Evolutionary conservation across 1,139 yeast genomes (phyloP), one percentile per base, ranked within the genome.

Genomic region (Nakaseomyces sp.): DNA sequence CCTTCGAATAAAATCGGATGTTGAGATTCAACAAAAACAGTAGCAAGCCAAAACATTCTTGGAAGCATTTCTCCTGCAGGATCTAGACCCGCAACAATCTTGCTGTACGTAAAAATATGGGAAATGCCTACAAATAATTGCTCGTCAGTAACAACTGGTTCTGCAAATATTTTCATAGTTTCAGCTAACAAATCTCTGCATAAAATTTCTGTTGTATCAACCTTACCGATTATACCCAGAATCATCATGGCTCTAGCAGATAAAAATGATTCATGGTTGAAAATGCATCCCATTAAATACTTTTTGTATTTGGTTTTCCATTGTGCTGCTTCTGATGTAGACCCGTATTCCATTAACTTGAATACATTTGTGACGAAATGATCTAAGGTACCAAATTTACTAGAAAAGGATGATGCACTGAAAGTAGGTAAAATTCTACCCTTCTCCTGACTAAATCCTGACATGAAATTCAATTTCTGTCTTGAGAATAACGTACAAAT

Each of bases 241-340:
- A 84, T 73, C 50, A 86, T 68, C 47, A 84, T 68, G 0, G 93
- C 87, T 46, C 95, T 70, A 7, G 79, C 77, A 57, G 86, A 91
- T 45, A 86, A 71, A 25, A 80, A 73, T 0, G 89, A 77, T 29
- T 72, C 71, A n/a, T 67, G 64, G 40, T 73, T 70, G 54, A 81
- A 79, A 0, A 87, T 83, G 17, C 83, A 74, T 50, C 77, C 79
- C 52, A 81, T 67, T 1, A 82, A 76, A 55, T 78, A 74, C 22
- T 83, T 71, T 50, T 79, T 73, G 87, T 89, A 85, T 46, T 84
- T 72, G 8, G 81, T 68, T 52, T 78, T 69, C 86, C 91, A 83
- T 31, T 72, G 69, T 5, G 75, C 71, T 41, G 73, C 72, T 43
- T 76, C 61, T 1, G 76, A 46, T 65, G 63, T 46, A 2, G 77